Percentiles rank a stretch among this genome's conserved stretches.
Conservation (phyloP, 768 basidiomycete species). For the Boletus rubroflammeus region DNA sequence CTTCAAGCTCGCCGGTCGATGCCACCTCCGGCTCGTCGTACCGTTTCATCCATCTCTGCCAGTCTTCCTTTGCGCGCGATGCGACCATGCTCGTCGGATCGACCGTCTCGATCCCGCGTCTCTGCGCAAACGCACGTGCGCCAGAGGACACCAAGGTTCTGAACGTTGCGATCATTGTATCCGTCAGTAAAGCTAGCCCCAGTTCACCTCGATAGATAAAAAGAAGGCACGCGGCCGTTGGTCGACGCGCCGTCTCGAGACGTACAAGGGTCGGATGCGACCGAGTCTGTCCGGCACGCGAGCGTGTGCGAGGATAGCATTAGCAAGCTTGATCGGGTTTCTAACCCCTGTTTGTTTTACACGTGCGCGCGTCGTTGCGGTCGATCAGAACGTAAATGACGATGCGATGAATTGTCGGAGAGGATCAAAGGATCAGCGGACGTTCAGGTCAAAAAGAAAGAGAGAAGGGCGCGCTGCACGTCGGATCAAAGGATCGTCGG, state of each 20-base stretch:
- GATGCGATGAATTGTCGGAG: neutral
- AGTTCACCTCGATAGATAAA: neutral
- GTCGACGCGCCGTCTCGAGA: neutral
- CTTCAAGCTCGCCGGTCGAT: constrained; percentile 10
- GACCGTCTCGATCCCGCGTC: constrained; percentile 33
- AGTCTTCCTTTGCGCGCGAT: constrained; percentile 46
- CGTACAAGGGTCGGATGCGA: constrained; percentile 68
- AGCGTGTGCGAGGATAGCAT: constrained; percentile 52
- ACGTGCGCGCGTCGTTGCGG: neutral
- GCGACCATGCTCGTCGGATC: constrained; percentile 46
- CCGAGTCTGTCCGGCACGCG: constrained; percentile 48
- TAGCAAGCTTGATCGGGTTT: constrained; percentile 66
- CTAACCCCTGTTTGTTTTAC: constrained; percentile 49
- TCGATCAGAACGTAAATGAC: neutral
- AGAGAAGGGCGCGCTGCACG: neutral
- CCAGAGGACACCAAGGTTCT: constrained; percentile 64
- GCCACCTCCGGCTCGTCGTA: constrained; percentile 23
- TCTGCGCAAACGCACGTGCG: constrained; percentile 52
- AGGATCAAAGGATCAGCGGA: neutral
- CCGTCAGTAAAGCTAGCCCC: neutral
- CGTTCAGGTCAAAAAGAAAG: neutral
- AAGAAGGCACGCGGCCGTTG: neutral
- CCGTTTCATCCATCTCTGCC: constrained; percentile 57
- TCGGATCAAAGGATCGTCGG: constrained; percentile 1
- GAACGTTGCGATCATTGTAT: neutral